Conservation (phyloP, 345 rosid species). For the Eucalyptus decipiens region DNA sequence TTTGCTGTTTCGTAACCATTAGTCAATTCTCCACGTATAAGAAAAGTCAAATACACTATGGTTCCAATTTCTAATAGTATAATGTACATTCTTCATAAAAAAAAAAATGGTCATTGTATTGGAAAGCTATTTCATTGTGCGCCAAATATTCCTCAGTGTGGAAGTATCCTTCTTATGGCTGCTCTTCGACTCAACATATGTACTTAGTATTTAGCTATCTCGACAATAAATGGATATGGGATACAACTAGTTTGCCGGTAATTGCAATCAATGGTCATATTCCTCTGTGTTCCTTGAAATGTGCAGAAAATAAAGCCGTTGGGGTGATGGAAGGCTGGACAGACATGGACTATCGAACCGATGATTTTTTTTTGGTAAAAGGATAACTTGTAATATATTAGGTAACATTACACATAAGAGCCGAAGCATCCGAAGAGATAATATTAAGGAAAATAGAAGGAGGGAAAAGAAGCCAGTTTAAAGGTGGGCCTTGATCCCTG, state of each 20-base stretch:
- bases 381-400: no score
- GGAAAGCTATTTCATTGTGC: constrained; percentile 98
- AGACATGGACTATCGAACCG: constrained; percentile 94
- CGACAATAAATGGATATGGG: background rate
- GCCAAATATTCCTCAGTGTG: constrained; percentile 90
- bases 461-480: no score
- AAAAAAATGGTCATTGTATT: constrained; percentile 61
- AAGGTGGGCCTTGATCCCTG: no score
- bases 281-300: constrained; percentile 18
- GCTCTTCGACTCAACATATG: background rate
- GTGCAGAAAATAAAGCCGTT: constrained; percentile 85
- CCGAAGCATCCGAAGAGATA: no score
- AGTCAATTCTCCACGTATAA: background rate
- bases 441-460: no score
- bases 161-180: constrained; percentile 44
- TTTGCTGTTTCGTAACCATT: background rate
- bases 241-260: background rate
- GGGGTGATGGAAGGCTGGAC: constrained; percentile 92
- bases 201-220: background rate
- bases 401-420: no score
- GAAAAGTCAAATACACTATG: background rate
- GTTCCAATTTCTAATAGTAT: background rate
- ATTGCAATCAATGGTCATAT: background rate
- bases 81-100: background rate
- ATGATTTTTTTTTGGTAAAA: no score